Evolutionary conservation across 495 filamentous ascomycete species (phyloP), one percentile per base, ranked within the genome.

Genomic region (Daldinia decipiens): DNA sequence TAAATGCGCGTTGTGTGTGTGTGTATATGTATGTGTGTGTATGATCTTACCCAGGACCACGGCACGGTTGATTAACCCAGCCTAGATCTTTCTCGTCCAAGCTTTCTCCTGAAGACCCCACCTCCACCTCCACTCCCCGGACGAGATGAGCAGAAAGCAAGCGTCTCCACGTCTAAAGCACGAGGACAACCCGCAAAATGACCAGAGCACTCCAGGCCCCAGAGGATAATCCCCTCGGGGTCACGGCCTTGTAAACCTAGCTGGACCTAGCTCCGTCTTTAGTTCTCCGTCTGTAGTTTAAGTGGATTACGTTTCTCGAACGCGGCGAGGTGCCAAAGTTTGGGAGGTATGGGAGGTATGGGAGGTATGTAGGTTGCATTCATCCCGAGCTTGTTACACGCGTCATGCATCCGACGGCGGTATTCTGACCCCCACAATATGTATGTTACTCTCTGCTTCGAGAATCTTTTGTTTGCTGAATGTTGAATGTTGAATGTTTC

Each of bases 141-240:
- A 53, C 50, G 27, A 53, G 43, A 47, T 47, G 17, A 47, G 5
- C 1, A 31, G 26, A 31, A 5, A 53, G 31, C 32, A 60, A 47
- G 40, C 31, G 70, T 68, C 70, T 65, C 70, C 70, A 72, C 45
- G 70, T 5, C 26, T 12, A 13, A 59, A 13, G 47, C 70, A 72
- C 70, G 70, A 65, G 70, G 65, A 3, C 56, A 65, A 65, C 70
- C 65, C 70, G 60, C 70, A 73, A 68, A 62, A 65, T 51, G 55
- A 34, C 57, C 50, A 72, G 70, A 72, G 54, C 70, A 72, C 70
- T 68, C 70, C 65, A 72, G 70, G 31, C 65, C 52, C 50, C 64
- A 17, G 34, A 39, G 21, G 17, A 59, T 29, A 61, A 61, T 68
- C 65, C 65, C 70, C 65, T 68, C 61, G 70, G 65, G 70, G 65